Conservation (phyloP, 176 grass and related monocot species). For the Oryza brachyantha region DNA sequence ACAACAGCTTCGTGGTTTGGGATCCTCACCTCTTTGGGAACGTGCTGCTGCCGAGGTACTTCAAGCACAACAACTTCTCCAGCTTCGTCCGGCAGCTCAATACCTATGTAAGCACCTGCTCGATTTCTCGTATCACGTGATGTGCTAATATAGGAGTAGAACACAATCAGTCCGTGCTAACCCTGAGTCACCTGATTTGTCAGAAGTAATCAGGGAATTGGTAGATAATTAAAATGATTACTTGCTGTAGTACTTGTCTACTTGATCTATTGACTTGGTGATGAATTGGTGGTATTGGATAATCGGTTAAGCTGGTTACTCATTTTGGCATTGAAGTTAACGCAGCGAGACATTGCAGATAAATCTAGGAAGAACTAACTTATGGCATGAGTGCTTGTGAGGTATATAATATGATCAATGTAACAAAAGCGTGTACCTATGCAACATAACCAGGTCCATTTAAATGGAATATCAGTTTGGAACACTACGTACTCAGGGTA, state of each 20-base stretch:
- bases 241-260: background rate
- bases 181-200: background rate
- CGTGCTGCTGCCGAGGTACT: slow-evolving; percentile 67
- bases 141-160: background rate
- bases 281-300: background rate
- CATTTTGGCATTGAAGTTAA: background rate
- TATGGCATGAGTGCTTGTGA: background rate
- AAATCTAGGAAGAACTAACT: background rate
- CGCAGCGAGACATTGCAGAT: background rate
- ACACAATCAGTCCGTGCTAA: background rate
- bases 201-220: background rate
- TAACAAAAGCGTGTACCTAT: background rate
- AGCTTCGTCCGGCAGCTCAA: slow-evolving; percentile 98
- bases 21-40: slow-evolving; percentile 72
- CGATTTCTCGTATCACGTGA: background rate
- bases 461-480: background rate
- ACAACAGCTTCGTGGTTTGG: slow-evolving; percentile 90
- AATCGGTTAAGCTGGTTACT: background rate
- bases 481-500: background rate
- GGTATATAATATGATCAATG: background rate
- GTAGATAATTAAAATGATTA: background rate
- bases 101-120: slow-evolving; percentile 68
- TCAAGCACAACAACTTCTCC: slow-evolving; percentile 99
- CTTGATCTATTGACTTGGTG: background rate
- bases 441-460: background rate